These are phyloP conservation scores for Primulina eburnea DNA, from an alignment of 257 asterid genomes.

Conservation along the genomic window DNA sequence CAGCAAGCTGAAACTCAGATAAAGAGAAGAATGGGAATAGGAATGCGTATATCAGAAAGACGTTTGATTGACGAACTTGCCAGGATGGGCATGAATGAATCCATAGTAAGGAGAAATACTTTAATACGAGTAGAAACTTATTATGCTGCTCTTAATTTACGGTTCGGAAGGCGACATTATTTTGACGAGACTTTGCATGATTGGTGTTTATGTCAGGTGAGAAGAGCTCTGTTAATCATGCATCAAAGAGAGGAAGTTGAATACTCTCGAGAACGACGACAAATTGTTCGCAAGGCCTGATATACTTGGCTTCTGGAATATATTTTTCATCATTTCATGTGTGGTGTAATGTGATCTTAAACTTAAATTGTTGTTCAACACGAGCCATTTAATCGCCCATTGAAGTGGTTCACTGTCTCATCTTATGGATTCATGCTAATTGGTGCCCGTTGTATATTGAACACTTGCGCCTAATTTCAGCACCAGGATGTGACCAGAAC, in stretches of 20 bases:
- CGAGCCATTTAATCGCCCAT: background rate
- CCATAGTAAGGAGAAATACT: constrained; percentile 50
- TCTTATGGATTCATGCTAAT: background rate
- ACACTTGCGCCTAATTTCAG: background rate
- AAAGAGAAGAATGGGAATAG: constrained; percentile 96
- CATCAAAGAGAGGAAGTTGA: constrained; percentile 98
- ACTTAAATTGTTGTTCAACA: background rate
- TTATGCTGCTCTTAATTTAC: background rate
- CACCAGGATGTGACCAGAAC: too few species aligned
- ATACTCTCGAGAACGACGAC: constrained; percentile 75
- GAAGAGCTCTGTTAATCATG: constrained; percentile 92
- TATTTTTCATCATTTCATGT: too few species aligned
- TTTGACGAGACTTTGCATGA: constrained; percentile 14
- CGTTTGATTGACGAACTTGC: constrained; percentile 83
- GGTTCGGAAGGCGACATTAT: background rate
- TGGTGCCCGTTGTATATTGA: background rate
- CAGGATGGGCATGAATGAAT: constrained; percentile 91
- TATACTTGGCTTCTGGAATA: background rate
- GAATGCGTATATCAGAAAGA: constrained; percentile 87
- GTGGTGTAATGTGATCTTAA: background rate
- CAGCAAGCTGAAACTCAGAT: constrained; percentile 95
- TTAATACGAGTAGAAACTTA: background rate
- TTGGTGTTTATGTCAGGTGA: constrained; percentile 48
- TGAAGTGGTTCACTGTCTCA: background rate
- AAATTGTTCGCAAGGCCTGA: constrained; percentile 77